A percentile compares a stretch with the other conserved stretches of the same genome.
phyloP scores from a whole-genome alignment of 2,329 filamentous ascomycete species.

The Nigrospora sphaerica region DNA sequence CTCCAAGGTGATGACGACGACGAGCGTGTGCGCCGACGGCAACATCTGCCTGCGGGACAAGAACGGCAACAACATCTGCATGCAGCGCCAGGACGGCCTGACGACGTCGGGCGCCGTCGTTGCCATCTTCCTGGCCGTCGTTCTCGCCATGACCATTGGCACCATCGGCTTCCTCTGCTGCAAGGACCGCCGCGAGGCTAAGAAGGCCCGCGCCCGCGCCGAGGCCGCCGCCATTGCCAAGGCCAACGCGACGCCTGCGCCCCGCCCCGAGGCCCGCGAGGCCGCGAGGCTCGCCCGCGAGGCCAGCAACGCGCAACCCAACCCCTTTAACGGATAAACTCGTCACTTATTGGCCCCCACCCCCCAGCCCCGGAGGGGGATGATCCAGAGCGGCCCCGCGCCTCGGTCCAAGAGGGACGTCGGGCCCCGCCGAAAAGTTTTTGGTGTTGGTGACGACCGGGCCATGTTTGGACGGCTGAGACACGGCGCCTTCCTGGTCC shows the following conservation, averaged over 20 bases:
- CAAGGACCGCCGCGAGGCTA: conserved; percentile 38
- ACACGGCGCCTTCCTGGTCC: no score
- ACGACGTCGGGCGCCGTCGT: conserved; percentile 36
- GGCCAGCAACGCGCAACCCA: not conserved
- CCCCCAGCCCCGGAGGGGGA: no score
- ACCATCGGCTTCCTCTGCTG: conserved; percentile 44
- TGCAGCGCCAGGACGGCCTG: conserved; percentile 30
- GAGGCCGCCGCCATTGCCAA: conserved; percentile 44
- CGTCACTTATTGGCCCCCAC: no score
- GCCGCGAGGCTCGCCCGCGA: not conserved
- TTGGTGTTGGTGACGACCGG: no score
- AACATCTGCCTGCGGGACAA: conserved; percentile 37
- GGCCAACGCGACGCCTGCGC: conserved; percentile 16
- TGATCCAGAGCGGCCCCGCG: no score
- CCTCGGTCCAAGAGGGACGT: no score
- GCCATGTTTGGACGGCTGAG: no score
- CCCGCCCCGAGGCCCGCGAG: not conserved
- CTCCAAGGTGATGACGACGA: conserved; percentile 25
- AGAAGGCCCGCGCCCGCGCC: conserved; percentile 33
- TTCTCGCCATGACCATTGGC: conserved; percentile 27
- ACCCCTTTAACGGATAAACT: not conserved
- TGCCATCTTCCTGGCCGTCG: conserved; percentile 37
- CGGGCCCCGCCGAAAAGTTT: no score
- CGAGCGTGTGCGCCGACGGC: conserved; percentile 32
- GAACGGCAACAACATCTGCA: conserved; percentile 33